Evolutionary conservation across 768 basidiomycete genomes (phyloP).

Genomic region (Hygrocybe punicea): DNA sequence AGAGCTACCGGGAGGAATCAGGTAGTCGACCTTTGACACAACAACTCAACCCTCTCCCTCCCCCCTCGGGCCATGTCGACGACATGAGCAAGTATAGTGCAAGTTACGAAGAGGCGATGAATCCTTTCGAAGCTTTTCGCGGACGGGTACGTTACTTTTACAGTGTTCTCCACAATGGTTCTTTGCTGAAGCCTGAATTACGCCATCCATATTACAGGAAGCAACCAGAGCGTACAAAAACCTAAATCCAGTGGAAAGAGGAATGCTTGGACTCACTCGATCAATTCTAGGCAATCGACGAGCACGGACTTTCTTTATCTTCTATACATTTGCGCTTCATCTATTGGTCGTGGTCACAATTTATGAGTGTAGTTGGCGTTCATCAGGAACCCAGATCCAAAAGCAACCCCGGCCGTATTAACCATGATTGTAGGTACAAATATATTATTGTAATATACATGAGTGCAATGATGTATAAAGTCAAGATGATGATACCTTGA

Average conservation of each 20-base stretch:
- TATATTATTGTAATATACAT: conserved; percentile 10
- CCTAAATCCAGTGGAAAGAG: conserved; percentile 87
- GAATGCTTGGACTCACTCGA: conserved; percentile 79
- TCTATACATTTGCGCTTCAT: conserved; percentile 80
- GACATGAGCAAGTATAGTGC: conserved; percentile 87
- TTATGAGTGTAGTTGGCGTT: conserved; percentile 61
- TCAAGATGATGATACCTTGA: too few relatives aligned
- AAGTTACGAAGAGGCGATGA: conserved; percentile 95
- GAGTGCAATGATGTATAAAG: neutral
- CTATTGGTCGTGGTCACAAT: conserved; percentile 75
- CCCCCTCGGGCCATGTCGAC: conserved; percentile 42
- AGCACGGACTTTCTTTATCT: conserved; percentile 83
- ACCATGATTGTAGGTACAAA: conserved; percentile 11
- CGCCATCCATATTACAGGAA: conserved; percentile 55
- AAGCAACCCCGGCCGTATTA: conserved; percentile 48
- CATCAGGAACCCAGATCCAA: conserved; percentile 48
- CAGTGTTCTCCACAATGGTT: too few relatives aligned
- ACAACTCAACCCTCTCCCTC: conserved; percentile 67
- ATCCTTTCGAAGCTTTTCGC: conserved; percentile 96
- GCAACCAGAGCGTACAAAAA: conserved; percentile 90
- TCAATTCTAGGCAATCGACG: conserved; percentile 85
- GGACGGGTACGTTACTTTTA: conserved; percentile 78
- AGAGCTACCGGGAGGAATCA: conserved; percentile 81
- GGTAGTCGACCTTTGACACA: conserved; percentile 52
- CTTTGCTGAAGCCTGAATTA: conserved; percentile 3